A percentile compares a stretch with the other conserved stretches of the same genome.
phyloP scores from a whole-genome alignment of 2,329 filamentous ascomycete species.

The Malbranchea cinnamomea region DNA sequence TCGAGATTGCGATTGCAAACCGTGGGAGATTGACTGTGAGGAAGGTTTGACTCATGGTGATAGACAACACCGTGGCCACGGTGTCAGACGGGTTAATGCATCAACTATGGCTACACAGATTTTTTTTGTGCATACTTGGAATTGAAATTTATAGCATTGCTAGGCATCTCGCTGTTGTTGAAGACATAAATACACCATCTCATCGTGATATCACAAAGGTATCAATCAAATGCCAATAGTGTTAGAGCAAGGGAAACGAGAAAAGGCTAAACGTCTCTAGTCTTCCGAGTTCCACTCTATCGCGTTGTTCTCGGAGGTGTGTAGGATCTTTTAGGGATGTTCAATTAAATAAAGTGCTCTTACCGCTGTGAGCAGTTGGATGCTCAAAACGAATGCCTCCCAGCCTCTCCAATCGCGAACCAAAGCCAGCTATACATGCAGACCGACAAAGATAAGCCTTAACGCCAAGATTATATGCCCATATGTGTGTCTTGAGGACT shows the following conservation, averaged over 20 bases:
- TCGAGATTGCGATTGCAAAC: no score
- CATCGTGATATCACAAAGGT: background rate
- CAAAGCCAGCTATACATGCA: background rate
- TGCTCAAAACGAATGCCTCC: conserved; percentile 4
- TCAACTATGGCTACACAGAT: no score
- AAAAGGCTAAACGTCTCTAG: background rate
- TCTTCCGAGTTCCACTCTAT: no score
- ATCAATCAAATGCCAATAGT: conserved; percentile 2
- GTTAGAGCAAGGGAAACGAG: background rate
- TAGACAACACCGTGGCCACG: no score
- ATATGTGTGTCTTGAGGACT: no score
- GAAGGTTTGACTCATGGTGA: no score
- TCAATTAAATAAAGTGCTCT: background rate
- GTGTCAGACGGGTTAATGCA: no score
- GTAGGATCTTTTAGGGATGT: no score
- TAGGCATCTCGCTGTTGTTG: conserved; percentile 3
- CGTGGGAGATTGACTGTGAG: no score
- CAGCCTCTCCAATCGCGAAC: background rate
- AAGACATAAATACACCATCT: conserved; percentile 1
- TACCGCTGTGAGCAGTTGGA: conserved; percentile 7
- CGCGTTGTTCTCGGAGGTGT: no score
- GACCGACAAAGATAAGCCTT: background rate
- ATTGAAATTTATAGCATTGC: no score
- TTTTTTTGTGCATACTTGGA: no score
- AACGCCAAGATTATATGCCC: background rate